Evolutionary conservation across 441 rosid genomes (phyloP), one percentile per base, ranked within the genome.

Genomic region (Capsella rubella): DNA sequence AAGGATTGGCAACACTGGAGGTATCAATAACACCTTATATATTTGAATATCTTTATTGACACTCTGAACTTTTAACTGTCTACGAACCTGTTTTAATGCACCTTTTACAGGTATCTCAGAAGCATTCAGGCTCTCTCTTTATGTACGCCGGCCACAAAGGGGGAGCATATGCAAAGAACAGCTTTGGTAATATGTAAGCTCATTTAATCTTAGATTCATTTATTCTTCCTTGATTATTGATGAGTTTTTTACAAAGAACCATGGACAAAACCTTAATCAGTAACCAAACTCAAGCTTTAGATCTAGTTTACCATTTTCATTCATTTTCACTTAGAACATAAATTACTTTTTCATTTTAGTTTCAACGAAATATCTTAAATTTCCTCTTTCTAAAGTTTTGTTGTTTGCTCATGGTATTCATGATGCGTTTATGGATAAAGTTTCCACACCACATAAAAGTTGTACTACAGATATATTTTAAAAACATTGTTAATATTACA

Each of bases 141-240:
- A 95, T 95, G 98, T 95, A 92, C 54, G 98, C 98, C 7, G 98
- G 99, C 34, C 79, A 82, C 53, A 80, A 76, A 50, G 98, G 98
- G 57, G 98, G 99, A 76, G 97, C 99, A 64, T 95, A 91, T 92
- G 98, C 99, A 78, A 95, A 95, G 85, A 95, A 95, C 81, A 95
- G 99, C 86, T 95, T 84, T 75, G 98, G 98, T 47, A 95, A 95
- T 73, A 83, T 89, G 99, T 95, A 91, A 35, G 81, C 25, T 78
- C 59, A 53, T 62, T n/a, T 77, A 8, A 35, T 68, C 52, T n/a
- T 49, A 11, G 15, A 64, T 61, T 46, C 51, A 45, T 25, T 27
- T 55, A 53, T 45, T 61, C 43, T 56, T 64, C 53, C 55, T 39
- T 37, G 51, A 32, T 64, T 28, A 10, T 37, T 71, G 61, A 18